Conservation (phyloP, 306 rosid genomes). For the Lathyrus aphaca region DNA sequence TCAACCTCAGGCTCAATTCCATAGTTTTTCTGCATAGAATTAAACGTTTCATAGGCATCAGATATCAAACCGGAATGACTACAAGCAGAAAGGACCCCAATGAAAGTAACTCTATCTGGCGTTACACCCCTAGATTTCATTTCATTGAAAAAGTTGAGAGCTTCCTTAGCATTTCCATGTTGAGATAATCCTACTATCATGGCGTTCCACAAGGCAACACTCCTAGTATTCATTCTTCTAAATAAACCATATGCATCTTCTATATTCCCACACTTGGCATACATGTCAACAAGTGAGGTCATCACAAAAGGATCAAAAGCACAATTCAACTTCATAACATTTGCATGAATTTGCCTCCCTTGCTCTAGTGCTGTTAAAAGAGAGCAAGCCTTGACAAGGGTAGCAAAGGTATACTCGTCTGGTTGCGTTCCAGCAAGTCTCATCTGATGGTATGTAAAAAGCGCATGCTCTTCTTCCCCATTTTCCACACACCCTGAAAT, state of each 20-base stretch:
- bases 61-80: slow-evolving; percentile 77
- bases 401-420: slow-evolving; percentile 79
- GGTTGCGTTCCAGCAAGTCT: slow-evolving; percentile 70
- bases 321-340: slow-evolving; percentile 69
- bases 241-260: slow-evolving; percentile 68
- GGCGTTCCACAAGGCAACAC: slow-evolving; percentile 77
- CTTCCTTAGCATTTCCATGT: slow-evolving; percentile 76
- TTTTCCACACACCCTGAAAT: slow-evolving; percentile 81
- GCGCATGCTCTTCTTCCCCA: slow-evolving; percentile 71
- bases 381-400: slow-evolving; percentile 76
- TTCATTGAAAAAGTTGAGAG: slow-evolving; percentile 57
- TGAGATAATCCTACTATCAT: slow-evolving; percentile 85
- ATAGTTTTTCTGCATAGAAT: slow-evolving; percentile 60
- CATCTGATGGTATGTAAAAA: slow-evolving; percentile 67
- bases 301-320: slow-evolving; percentile 68
- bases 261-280: slow-evolving; percentile 79
- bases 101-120: slow-evolving; percentile 77
- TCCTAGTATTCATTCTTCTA: slow-evolving; percentile 48
- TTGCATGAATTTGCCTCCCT: slow-evolving; percentile 80
- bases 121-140: slow-evolving; percentile 55
- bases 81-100: slow-evolving; percentile 81
- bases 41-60: slow-evolving; percentile 59
- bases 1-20: slow-evolving; percentile 68
- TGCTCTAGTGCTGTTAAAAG: slow-evolving; percentile 75
- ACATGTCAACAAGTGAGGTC: slow-evolving; percentile 90